These are phyloP conservation scores for Sutorius eximius DNA, from an alignment of 1,284 basidiomycete species.

Conservation along the genomic window DNA sequence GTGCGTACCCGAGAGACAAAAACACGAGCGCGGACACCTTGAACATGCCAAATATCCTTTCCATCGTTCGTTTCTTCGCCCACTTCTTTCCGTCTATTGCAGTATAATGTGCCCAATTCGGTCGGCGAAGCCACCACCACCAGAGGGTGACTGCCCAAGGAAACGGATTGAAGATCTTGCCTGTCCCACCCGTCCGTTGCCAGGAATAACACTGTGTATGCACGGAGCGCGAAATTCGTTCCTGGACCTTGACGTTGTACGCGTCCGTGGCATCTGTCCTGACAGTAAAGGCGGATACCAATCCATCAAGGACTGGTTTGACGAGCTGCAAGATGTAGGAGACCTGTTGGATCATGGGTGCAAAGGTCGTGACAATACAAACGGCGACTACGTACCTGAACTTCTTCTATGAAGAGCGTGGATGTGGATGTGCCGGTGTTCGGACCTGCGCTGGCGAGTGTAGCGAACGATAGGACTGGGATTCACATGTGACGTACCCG, in stretches of 20 bases:
- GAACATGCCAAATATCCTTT: slow-evolving; percentile 4
- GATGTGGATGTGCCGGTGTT: slow-evolving; percentile 35
- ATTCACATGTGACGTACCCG: slow-evolving; percentile 14
- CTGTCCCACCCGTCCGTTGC: slow-evolving; percentile 24
- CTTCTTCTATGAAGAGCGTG: slow-evolving; percentile 37
- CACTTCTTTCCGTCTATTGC: slow-evolving; percentile 28
- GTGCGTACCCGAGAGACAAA: slow-evolving; percentile 10
- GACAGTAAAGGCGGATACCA: slow-evolving; percentile 29
- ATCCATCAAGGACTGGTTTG: slow-evolving; percentile 29
- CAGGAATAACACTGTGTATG: slow-evolving; percentile 30
- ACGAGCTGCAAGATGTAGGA: slow-evolving; percentile 33
- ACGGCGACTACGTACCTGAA: slow-evolving; percentile 16
- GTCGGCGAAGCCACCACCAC: slow-evolving; percentile 34
- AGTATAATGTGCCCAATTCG: slow-evolving; percentile 29
- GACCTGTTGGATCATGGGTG: slow-evolving; percentile 13
- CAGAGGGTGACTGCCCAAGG: slow-evolving; percentile 31
- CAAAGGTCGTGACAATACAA: neutral
- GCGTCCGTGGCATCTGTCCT: slow-evolving; percentile 24
- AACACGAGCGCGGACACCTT: slow-evolving; percentile 7
- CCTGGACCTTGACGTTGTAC: slow-evolving; percentile 31
- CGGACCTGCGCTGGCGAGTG: slow-evolving; percentile 21
- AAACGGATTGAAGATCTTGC: slow-evolving; percentile 31
- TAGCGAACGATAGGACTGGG: neutral
- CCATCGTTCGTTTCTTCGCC: slow-evolving; percentile 11
- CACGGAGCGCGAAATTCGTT: slow-evolving; percentile 23